Base-by-base conservation (phyloP, 352 stramenopile species). In the Pythium rishiriense region DNA sequence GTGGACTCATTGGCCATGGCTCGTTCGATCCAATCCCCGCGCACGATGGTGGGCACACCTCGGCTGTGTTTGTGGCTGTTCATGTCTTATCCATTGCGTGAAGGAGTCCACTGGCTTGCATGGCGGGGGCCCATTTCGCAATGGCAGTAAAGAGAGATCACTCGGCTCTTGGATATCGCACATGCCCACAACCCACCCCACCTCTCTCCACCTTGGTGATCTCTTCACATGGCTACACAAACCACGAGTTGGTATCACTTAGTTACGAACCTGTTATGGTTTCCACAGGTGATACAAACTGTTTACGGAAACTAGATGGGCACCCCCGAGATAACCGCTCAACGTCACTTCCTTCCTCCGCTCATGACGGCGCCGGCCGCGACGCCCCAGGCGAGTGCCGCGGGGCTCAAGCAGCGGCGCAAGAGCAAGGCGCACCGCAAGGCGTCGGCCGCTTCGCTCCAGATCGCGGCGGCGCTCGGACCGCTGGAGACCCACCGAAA, bases 341-440 rank as follows among this genome's bases (percentile, higher is more conserved):
- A 42, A 42, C 11, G 35, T 42, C 35, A 42, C 35, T 19, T 42
- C 12, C 35, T 15, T 42, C 35, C 35, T 42, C 10, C 31, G 31
- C 31, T 10, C 31, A 42, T 42, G 35, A 42, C 35, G 5, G 35
- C 35, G 35, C 35, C 35, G 7, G 35, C 31, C 31, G 31, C 31
- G 31, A 35, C 31, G 31, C 10, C 31, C 31, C 35, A 17, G 50
- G 31, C 50, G 50, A 31, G 21, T n/a, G 28, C 50, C n/a, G 47
- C 37, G 24, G 52, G 48, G 21, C 49, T 60, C 42, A 66, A 66
- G 50, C 61, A 68, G 39, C 61, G 61, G 3, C 61, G 61, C 28
- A 68, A 68, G 39, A 62, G 51, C 61, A 68, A 68, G 45, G 61
- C 61, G 12, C 61, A 62, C 10, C 54, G 49, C 22, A 62, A 61